Conservation (phyloP, 495 filamentous ascomycete species). For the Jackrogersella multiformis region DNA sequence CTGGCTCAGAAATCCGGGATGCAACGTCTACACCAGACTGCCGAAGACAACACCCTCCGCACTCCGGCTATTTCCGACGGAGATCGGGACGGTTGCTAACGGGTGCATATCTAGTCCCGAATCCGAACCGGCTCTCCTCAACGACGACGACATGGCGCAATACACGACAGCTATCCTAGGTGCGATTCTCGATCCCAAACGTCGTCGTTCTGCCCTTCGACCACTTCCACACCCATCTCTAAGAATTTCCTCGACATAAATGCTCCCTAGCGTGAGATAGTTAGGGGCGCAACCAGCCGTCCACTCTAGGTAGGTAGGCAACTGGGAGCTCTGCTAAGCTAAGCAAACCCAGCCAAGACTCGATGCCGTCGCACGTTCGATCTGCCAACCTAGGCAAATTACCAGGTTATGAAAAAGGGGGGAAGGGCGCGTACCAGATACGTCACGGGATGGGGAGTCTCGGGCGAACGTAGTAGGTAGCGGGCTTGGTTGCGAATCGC, state of each 20-base stretch:
- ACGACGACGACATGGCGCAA: slow-evolving; percentile 3
- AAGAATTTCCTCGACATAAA: background rate
- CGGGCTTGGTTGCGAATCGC: slow-evolving; percentile 29
- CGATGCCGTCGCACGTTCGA: slow-evolving; percentile 24
- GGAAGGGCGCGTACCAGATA: slow-evolving; percentile 6
- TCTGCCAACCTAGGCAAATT: slow-evolving; percentile 19
- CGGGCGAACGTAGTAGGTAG: too few relatives aligned
- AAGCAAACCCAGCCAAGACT: too few relatives aligned
- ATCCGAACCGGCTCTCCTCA: background rate
- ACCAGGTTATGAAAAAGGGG: background rate
- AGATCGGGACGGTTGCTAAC: slow-evolving; percentile 1
- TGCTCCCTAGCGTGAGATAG: background rate
- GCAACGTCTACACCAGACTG: background rate
- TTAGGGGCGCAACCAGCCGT: too few relatives aligned
- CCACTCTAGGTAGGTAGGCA: background rate
- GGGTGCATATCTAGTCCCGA: slow-evolving; percentile 14
- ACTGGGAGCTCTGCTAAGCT: background rate
- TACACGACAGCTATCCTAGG: background rate
- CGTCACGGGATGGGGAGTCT: slow-evolving; percentile 16
- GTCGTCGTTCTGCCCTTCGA: background rate
- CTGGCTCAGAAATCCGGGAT: background rate
- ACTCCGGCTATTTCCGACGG: slow-evolving; percentile 17
- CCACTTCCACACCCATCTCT: background rate
- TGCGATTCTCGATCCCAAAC: too few relatives aligned
- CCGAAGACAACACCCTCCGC: background rate